Percentiles rank a stretch among this genome's conserved stretches.
phyloP scores from a whole-genome alignment of 805 yeast species.

The Starmerella kuoi region DNA sequence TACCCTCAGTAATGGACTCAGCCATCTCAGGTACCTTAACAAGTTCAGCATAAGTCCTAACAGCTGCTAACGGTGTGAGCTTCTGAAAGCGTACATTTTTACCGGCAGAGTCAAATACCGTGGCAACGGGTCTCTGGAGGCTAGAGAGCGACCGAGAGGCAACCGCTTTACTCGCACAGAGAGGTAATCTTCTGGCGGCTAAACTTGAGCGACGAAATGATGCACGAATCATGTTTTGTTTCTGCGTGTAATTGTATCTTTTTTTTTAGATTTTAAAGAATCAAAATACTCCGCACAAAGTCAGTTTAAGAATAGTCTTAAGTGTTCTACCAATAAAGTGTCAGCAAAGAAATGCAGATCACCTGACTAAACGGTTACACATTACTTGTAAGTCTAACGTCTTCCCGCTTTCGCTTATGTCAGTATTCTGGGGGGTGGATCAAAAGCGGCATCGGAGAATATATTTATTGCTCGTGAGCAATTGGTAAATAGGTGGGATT shows the following conservation, averaged over 20 bases:
- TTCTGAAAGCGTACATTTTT: neutral
- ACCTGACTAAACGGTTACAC: too few species aligned
- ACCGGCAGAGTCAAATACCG: neutral
- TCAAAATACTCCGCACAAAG: neutral
- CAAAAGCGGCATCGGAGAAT: too few species aligned
- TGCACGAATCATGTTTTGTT: slow-evolving; percentile 12
- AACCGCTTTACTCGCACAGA: neutral
- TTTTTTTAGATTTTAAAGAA: too few species aligned
- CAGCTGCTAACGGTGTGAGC: slow-evolving; percentile 4
- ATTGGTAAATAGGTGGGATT: too few species aligned
- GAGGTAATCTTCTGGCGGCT: slow-evolving; percentile 2
- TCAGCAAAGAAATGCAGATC: neutral
- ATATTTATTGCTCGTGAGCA: too few species aligned
- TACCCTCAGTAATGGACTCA: slow-evolving; percentile 95
- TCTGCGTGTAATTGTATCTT: too few species aligned
- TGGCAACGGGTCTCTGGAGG: slow-evolving; percentile 9
- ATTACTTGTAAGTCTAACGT: neutral
- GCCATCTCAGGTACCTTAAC: slow-evolving; percentile 98
- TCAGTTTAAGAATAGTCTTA: neutral
- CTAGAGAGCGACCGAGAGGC: slow-evolving; percentile 11
- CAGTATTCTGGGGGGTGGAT: too few species aligned
- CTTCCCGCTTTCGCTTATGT: too few species aligned
- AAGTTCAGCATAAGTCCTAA: slow-evolving; percentile 28
- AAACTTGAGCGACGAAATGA: slow-evolving; percentile 9
- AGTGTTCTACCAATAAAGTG: slow-evolving; percentile 1